These are phyloP conservation scores for Claviceps pazoutovae DNA, from an alignment of 2,329 filamentous ascomycete species.

Conservation along the genomic window DNA sequence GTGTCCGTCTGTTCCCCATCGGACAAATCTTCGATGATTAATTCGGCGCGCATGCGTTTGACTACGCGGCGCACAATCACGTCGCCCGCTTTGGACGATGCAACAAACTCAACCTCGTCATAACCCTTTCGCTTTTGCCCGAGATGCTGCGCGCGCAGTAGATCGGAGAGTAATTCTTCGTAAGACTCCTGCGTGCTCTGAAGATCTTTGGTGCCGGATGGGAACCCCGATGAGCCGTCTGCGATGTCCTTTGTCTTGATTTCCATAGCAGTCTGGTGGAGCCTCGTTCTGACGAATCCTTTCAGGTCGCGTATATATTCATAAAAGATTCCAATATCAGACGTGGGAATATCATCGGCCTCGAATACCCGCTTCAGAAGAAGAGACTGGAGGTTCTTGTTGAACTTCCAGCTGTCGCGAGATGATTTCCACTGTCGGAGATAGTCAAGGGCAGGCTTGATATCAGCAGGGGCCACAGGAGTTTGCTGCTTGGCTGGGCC, in stretches of 20 bases:
- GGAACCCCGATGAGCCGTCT: conserved; percentile 32
- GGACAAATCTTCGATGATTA: conserved; percentile 40
- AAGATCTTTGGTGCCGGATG: conserved; percentile 32
- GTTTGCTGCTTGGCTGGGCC: conserved; percentile 25
- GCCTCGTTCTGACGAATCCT: conserved; percentile 55
- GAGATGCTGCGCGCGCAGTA: conserved; percentile 24
- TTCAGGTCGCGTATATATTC: conserved; percentile 70
- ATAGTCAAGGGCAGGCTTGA: conserved; percentile 59
- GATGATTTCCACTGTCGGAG: conserved; percentile 60
- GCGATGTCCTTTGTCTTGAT: conserved; percentile 44
- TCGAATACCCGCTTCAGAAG: conserved; percentile 74
- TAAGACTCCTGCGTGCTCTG: conserved; percentile 38
- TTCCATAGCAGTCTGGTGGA: conserved; percentile 52
- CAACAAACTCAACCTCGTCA: conserved; percentile 37
- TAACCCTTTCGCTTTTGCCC: conserved; percentile 35
- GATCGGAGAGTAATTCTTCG: conserved; percentile 38
- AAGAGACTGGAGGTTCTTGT: conserved; percentile 80
- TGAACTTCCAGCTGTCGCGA: conserved; percentile 78
- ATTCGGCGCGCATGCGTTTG: conserved; percentile 50
- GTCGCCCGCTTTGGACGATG: conserved; percentile 32
- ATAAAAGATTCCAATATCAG: conserved; percentile 55
- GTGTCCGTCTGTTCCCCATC: conserved; percentile 29
- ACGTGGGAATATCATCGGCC: conserved; percentile 52
- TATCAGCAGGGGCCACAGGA: conserved; percentile 25
- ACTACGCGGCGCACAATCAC: conserved; percentile 41